Conservation (phyloP, 1,284 basidiomycete genomes). For the Stereum hirsutum region DNA sequence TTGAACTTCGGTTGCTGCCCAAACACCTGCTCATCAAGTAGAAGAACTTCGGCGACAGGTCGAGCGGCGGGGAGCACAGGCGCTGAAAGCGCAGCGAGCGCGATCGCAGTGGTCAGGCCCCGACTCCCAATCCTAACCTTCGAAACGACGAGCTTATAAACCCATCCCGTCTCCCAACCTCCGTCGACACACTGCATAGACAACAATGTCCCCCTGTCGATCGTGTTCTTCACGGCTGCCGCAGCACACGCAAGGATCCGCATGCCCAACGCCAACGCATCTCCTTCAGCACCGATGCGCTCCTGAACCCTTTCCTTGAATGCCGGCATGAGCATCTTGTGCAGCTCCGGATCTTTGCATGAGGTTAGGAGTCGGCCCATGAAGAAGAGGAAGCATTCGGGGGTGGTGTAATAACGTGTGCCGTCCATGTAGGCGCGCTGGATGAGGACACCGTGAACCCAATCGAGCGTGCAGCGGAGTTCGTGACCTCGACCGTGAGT, state of each 20-base stretch:
- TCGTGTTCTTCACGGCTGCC: conserved; percentile 30
- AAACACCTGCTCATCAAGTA: no score
- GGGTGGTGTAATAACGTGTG: conserved; percentile 44
- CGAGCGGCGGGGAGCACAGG: no score
- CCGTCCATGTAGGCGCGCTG: conserved; percentile 46
- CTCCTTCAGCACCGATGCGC: conserved; percentile 37
- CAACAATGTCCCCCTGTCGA: conserved; percentile 32
- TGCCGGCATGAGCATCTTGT: conserved; percentile 25
- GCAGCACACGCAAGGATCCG: conserved; percentile 33
- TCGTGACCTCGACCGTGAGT: conserved; percentile 36
- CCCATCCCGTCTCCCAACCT: conserved; percentile 39
- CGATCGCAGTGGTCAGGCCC: conserved; percentile 31
- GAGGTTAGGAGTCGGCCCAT: conserved; percentile 35
- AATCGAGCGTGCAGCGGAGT: conserved; percentile 35
- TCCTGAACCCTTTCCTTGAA: conserved; percentile 36
- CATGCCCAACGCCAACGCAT: conserved; percentile 36
- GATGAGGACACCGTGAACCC: conserved; percentile 38
- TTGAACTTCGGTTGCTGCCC: no score
- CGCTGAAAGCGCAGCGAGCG: conserved; percentile 19
- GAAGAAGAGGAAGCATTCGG: conserved; percentile 48
- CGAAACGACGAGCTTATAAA: conserved; percentile 38
- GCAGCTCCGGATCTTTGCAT: conserved; percentile 24
- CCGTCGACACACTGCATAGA: conserved; percentile 38
- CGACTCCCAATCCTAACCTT: conserved; percentile 37
- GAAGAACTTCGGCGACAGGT: no score